Evolutionary conservation across 2,329 filamentous ascomycete genomes (phyloP), one percentile per base, ranked within the genome.

Genomic region (Hypoxylon sp.): DNA sequence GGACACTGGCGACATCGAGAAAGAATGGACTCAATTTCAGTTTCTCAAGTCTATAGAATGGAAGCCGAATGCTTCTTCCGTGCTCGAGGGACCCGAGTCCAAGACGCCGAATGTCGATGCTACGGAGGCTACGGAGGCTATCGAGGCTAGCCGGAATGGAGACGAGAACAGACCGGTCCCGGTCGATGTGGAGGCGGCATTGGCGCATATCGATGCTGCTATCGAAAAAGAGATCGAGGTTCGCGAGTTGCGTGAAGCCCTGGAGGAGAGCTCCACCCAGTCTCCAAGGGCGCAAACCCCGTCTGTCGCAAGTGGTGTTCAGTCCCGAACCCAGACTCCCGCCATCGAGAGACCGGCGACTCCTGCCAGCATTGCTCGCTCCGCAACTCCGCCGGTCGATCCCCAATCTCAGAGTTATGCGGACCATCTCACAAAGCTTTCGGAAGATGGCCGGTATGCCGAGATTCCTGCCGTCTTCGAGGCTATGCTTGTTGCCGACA

Each of bases 401-500:
- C 80, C 86, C 28, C 90, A 92, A 72, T 88, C 88, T 1, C 83
- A 87, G 70, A 86, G 85, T 51, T 96, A 93, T 73, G 93, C 93
- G 48, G 88, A 92, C 49, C 91, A 94, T 71, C 87, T 99, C 16
- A 85, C 89, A 55, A 88, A 90, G 73, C 87, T 98, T 50, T 89
- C 90, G 4, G 84, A 89, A 57, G 82, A 87, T 71, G 85, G 88
- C 58, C 89, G 92, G 64, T 96, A 93, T 86, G 88, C 88, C 12
- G 93, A 97, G 77, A 96, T 99, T 46, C 95, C 95, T 0, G 89
- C 90, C 38, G 89, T 96, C 3, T 99, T 99, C 77, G 93, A 97
- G 83, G 87, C 90, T 26, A 93, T 98, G 89, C 85, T 98, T 68
- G 89, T 89, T 48, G 91, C 92, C 68, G 92, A 93, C 48, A 86